Conservation (phyloP, 192 early-diverging fungal species). For the Coemansia sp. region DNA sequence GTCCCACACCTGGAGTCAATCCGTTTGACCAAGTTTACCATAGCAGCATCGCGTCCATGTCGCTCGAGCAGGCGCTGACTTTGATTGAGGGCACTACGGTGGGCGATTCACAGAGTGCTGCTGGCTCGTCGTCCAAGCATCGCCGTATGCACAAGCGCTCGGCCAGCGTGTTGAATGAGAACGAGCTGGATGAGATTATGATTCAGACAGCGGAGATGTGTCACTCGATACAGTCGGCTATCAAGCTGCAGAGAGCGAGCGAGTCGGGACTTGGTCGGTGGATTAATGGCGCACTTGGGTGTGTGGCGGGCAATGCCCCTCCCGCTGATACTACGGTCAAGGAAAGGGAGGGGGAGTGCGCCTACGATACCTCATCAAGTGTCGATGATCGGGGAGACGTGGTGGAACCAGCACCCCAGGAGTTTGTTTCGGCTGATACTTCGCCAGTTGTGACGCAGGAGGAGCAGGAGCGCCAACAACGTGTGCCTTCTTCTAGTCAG, state of each 20-base stretch:
- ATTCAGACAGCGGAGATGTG: slow-evolving; percentile 47
- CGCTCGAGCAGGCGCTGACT: slow-evolving; percentile 42
- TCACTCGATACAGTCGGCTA: slow-evolving; percentile 47
- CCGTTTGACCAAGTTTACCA: slow-evolving; percentile 40
- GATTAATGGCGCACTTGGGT: slow-evolving; percentile 23
- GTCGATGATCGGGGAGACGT: not conserved
- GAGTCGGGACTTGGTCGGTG: slow-evolving; percentile 38
- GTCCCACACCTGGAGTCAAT: slow-evolving; percentile 3
- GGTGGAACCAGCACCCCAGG: not conserved
- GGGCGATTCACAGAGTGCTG: not conserved
- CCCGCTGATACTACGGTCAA: not conserved
- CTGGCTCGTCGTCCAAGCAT: not conserved
- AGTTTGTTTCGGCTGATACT: slow-evolving; percentile 21
- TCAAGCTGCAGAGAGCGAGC: slow-evolving; percentile 24
- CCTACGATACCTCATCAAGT: not conserved
- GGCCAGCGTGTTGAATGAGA: slow-evolving; percentile 27
- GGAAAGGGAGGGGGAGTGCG: not conserved
- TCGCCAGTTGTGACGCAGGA: slow-evolving; percentile 2
- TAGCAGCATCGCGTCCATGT: slow-evolving; percentile 27
- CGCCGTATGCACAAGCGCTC: slow-evolving; percentile 42
- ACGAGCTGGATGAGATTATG: slow-evolving; percentile 53
- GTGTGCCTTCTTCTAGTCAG: slow-evolving; percentile 1
- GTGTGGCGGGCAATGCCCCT: not conserved
- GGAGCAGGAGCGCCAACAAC: not conserved
- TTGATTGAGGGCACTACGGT: slow-evolving; percentile 27